Evolutionary conservation across 2,329 filamentous ascomycete species (phyloP).

Genomic region (Pestalotiopsis sp.): DNA sequence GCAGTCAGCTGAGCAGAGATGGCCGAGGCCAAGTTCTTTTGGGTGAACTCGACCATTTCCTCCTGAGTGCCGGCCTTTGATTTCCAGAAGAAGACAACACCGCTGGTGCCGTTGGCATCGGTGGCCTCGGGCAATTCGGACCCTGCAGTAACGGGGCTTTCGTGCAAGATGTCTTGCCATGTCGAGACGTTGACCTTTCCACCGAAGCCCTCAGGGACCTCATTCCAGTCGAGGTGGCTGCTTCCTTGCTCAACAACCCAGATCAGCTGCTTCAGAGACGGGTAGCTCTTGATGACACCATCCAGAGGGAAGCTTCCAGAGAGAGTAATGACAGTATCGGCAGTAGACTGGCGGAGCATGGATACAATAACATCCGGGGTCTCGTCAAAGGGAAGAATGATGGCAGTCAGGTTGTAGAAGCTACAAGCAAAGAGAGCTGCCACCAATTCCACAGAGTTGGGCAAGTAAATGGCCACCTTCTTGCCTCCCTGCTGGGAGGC

Average conservation of each 20-base stretch:
- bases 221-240: constrained; percentile 93
- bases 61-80: constrained; percentile 51
- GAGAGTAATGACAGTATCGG: constrained; percentile 80
- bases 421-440: constrained; percentile 82
- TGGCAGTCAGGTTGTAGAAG: constrained; percentile 85
- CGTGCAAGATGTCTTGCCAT: constrained; percentile 87
- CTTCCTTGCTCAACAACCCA: constrained; percentile 94
- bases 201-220: constrained; percentile 76
- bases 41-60: constrained; percentile 81
- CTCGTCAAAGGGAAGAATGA: constrained; percentile 83
- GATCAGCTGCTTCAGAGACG: constrained; percentile 74
- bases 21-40: constrained; percentile 84
- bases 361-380: constrained; percentile 68
- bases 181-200: constrained; percentile 80
- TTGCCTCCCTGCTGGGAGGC: constrained; percentile 71
- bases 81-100: constrained; percentile 70
- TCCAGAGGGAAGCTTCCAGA: constrained; percentile 87
- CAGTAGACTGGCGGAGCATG: constrained; percentile 72
- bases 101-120: constrained; percentile 52
- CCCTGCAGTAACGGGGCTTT: constrained; percentile 60
- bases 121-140: constrained; percentile 66
- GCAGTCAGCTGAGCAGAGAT: constrained; percentile 77
- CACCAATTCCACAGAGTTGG: constrained; percentile 90
- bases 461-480: constrained; percentile 85
- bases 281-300: constrained; percentile 67